Base-by-base conservation (phyloP, 768 basidiomycete genomes). In the Tylopilus rubrobrunneus region DNA sequence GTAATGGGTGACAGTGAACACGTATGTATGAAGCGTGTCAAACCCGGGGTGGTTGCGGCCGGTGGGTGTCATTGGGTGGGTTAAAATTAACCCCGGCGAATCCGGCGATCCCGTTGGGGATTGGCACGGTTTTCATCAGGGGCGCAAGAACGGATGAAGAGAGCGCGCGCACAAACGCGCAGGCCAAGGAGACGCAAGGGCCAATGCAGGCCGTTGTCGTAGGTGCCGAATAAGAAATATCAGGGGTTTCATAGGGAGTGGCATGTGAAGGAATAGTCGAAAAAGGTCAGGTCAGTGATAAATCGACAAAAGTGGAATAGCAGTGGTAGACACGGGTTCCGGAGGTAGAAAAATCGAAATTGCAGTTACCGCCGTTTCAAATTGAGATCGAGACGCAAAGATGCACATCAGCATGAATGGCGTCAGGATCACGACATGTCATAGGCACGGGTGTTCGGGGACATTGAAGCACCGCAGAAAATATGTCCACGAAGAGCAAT, bases 281-380 rank as follows among this genome's bases (percentile, higher is more conserved):
- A 56, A 43, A 42, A 39, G 11, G 37, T 19, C 14, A 50, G 14
- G 36, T 37, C 10, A 11, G 45, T 46, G 43, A 43, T 54, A 21
- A 33, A 25, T 42, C 12, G 28, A 60, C 49, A 25, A 53, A 62
- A 50, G 50, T 27, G 14, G 57, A 29, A 41, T 43, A 12, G 45
- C 27, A 25, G 40, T 49, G 34, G 28, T 56, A 19, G 49, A 56
- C 65, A 67, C 51, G 66, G 65, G 66, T 42, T 50, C 66, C 67
- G 67, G 68, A 62, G 52, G 66, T 59, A 42, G 36, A 57, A 21
- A 34, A 52, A 66, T 56, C 51, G 34, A 51, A 56, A 68, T 59
- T 54, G 64, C 63, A 44, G 66, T 65, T 59, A 19, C 56, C 8
- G 36, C 34, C 37, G 51, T 53, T 57, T 54, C 46, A 53, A 57